Conservation (phyloP, 1,284 basidiomycete species). For the Apiotrichum siamense region DNA sequence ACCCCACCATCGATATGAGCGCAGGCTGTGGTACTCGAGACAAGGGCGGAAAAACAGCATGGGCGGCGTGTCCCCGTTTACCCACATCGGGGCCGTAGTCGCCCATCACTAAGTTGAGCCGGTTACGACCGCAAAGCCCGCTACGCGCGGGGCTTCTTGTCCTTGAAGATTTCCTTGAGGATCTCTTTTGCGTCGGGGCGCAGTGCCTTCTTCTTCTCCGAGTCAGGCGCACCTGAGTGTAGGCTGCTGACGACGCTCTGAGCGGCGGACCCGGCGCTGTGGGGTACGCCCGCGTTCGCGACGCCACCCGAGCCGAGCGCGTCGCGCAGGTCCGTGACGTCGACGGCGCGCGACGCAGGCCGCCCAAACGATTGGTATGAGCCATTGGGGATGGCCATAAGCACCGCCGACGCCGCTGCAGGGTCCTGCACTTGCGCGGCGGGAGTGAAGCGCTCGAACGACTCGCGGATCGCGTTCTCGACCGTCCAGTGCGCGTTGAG, state of each 20-base stretch:
- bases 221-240: not conserved
- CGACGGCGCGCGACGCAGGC: conserved; percentile 57
- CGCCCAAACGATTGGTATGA: conserved; percentile 72
- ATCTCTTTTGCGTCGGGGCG: conserved; percentile 32
- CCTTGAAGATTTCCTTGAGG: conserved; percentile 46
- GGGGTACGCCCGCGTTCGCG: not conserved
- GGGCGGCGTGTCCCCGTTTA: no score
- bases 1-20: no score
- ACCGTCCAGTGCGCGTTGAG: conserved; percentile 64
- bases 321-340: conserved; percentile 76
- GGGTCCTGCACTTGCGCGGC: not conserved
- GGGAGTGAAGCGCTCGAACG: conserved; percentile 8
- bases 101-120: no score
- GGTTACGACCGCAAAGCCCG: no score
- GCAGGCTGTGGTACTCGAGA: no score
- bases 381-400: conserved; percentile 82
- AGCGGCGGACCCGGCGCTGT: not conserved
- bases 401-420: conserved; percentile 7
- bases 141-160: conserved; percentile 26
- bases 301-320: conserved; percentile 51
- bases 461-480: conserved; percentile 65
- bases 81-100: no score
- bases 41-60: no score
- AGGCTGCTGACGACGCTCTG: not conserved
- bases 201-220: not conserved